Percentiles rank a stretch among this genome's conserved stretches.
These are phyloP conservation scores for Graphium sp. DNA, from an alignment of 2,329 filamentous ascomycete genomes.

Conservation along the genomic window DNA sequence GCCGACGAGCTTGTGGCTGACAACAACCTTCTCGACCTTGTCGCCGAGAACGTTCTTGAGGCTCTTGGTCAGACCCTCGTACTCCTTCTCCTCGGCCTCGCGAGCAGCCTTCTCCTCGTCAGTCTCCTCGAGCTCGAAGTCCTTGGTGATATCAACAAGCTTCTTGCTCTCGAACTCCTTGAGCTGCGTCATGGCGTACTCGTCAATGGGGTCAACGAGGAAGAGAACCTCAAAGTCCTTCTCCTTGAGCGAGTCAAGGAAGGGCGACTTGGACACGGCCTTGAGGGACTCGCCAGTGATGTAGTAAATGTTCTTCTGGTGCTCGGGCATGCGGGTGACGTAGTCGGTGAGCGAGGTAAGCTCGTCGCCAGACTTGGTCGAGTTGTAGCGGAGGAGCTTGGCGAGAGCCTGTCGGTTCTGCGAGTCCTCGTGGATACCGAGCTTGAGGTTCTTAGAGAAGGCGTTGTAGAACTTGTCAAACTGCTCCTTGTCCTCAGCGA, in stretches of 20 bases:
- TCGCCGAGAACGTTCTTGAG: constrained; percentile 99
- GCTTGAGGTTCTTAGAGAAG: constrained; percentile 99
- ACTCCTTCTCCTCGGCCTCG: constrained; percentile 97
- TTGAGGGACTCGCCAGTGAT: constrained; percentile 99
- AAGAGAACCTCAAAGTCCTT: constrained; percentile 99
- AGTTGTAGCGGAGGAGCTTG: constrained; percentile 98
- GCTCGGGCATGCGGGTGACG: constrained; percentile 97
- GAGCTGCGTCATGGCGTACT: constrained; percentile 98
- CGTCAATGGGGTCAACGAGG: constrained; percentile 97
- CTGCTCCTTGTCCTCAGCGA: constrained; percentile 98
- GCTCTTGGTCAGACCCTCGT: constrained; percentile 80
- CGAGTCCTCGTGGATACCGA: constrained; percentile 98
- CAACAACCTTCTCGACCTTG: constrained; percentile 99
- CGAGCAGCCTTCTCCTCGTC: constrained; percentile 97
- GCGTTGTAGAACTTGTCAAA: constrained; percentile 99
- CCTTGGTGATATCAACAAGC: constrained; percentile 99
- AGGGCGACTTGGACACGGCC: constrained; percentile 94
- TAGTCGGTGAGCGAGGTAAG: constrained; percentile 91
- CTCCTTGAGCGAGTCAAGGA: constrained; percentile 95
- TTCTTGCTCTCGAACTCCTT: constrained; percentile 99
- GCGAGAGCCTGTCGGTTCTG: constrained; percentile 88
- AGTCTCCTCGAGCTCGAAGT: constrained; percentile 99
- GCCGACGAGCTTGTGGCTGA: constrained; percentile 90
- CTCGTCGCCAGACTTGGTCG: constrained; percentile 97
- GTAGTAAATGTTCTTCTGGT: constrained; percentile 99